phyloP scores from a whole-genome alignment of 192 early-diverging fungal species.

The Coemansia umbellata region DNA sequence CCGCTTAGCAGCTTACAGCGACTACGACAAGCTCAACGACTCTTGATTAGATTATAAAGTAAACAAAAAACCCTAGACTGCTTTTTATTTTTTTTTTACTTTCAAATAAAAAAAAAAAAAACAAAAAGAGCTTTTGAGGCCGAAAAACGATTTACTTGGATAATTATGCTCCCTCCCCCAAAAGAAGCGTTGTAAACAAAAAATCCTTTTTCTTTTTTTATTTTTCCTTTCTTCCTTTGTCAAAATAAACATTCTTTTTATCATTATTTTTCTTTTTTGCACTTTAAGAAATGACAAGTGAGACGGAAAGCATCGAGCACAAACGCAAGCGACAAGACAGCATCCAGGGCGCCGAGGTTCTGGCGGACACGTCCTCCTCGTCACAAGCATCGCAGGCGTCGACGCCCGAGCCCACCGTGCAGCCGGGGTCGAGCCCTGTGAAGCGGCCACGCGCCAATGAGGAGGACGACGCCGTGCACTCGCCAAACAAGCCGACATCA shows the following conservation, averaged over 20 bases:
- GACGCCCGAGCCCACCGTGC: background rate
- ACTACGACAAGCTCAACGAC: constrained; percentile 17
- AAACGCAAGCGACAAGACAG: constrained; percentile 52
- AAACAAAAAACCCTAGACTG: background rate
- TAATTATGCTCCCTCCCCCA: too few species aligned
- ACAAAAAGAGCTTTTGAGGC: background rate
- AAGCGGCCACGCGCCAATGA: constrained; percentile 48
- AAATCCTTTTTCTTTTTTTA: background rate
- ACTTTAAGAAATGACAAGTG: background rate
- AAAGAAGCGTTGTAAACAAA: too few species aligned
- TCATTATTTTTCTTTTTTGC: constrained; percentile 4
- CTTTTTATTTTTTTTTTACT: background rate
- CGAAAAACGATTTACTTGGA: too few species aligned
- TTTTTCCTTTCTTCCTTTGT: background rate
- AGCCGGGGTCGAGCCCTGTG: constrained; percentile 25
- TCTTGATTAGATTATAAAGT: background rate
- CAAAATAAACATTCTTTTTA: constrained; percentile 3
- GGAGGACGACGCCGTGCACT: constrained; percentile 14
- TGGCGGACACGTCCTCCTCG: background rate
- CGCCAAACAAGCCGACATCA: background rate
- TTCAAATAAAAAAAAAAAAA: background rate
- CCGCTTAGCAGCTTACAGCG: constrained; percentile 21
- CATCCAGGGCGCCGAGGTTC: constrained; percentile 8
- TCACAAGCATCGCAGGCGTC: too few species aligned
- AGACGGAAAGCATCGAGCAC: constrained; percentile 18